Base-by-base conservation (phyloP, 768 basidiomycete genomes). In the Termitomyces sp. region DNA sequence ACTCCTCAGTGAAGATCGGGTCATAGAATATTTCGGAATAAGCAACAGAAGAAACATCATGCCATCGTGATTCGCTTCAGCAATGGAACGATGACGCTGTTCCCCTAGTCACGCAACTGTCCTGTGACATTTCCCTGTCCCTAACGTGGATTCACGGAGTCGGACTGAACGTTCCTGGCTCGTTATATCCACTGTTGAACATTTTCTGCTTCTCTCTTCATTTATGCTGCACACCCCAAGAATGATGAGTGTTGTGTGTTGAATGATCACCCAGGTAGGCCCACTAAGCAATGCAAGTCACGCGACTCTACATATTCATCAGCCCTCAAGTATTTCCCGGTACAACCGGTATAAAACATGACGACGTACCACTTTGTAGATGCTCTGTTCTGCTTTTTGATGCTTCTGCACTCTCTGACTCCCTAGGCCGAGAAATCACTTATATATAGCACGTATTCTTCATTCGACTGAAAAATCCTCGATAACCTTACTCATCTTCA, bases 291-390 rank as follows among this genome's bases (percentile, higher is more conserved):
- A 26, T 24, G 31, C 34, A 7, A 29, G 37, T 60, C 57, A 56
- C 60, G 46, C 28, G 60, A 26, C 26, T 22, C 33, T 41, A 42
- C n/a, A 41, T n/a, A 51, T n/a, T n/a, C n/a, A n/a, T n/a, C n/a
- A n/a, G n/a, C n/a, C n/a, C n/a, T n/a, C n/a, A 62, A 62, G 41
- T 57, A 62, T 72, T 70, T 73, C 67, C 72, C 73, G 71, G 66
- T 63, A 60, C 63, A 70, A n/a, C 68, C 71, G 71, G 73, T 64
- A 73, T 71, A 76, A 18, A 71, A 72, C 72, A 65, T 69, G 65
- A 61, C 68, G 65, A 67, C 69, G 56, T 66, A 51, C 62, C 66
- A 66, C 67, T 61, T 62, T 67, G 66, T 44, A 22, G 24, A 31
- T 8, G 12, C 29, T 22, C 18, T 47, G 26, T 31, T 18, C 28